phyloP scores from a whole-genome alignment of 2,329 filamentous ascomycete species.

The Phialophora tarda region DNA sequence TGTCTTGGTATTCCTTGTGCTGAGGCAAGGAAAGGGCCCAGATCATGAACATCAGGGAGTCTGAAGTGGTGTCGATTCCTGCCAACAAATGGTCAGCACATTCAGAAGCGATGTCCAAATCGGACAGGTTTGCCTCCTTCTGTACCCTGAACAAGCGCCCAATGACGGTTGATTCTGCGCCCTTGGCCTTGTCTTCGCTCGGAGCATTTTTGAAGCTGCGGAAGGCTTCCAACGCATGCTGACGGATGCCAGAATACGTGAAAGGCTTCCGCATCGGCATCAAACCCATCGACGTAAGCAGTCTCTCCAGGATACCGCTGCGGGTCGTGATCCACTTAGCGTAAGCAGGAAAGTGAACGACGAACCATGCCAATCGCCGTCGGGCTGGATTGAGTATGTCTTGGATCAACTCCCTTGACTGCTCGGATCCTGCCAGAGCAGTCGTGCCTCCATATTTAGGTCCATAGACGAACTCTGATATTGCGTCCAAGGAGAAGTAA shows the following conservation, averaged over 20 bases:
- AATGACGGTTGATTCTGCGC: conserved; percentile 37
- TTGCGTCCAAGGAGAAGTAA: conserved; percentile 60
- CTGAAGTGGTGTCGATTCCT: conserved; percentile 60
- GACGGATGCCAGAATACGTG: conserved; percentile 59
- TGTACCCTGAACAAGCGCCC: conserved; percentile 35
- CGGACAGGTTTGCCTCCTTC: conserved; percentile 44
- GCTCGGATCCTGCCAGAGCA: conserved; percentile 48
- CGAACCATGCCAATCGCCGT: conserved; percentile 57
- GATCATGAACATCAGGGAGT: conserved; percentile 58
- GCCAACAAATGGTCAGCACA: conserved; percentile 60
- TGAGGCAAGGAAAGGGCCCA: conserved; percentile 57
- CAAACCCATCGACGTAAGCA: conserved; percentile 46
- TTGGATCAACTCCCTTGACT: conserved; percentile 51
- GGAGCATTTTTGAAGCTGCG: conserved; percentile 41
- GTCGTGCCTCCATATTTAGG: conserved; percentile 50
- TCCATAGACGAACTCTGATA: conserved; percentile 60
- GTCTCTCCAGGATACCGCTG: conserved; percentile 46
- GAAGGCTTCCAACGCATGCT: conserved; percentile 49
- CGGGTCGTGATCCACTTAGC: conserved; percentile 58
- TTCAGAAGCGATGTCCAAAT: conserved; percentile 59
- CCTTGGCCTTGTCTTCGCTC: conserved; percentile 38
- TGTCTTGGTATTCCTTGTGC: conserved; percentile 51
- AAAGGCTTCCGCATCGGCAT: conserved; percentile 59
- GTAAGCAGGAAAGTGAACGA: conserved; percentile 52
- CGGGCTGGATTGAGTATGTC: conserved; percentile 58